A percentile compares a stretch with the other conserved stretches of the same genome.
phyloP scores from a whole-genome alignment of 129 eudicot genomes.

The Kitagawia praeruptora region DNA sequence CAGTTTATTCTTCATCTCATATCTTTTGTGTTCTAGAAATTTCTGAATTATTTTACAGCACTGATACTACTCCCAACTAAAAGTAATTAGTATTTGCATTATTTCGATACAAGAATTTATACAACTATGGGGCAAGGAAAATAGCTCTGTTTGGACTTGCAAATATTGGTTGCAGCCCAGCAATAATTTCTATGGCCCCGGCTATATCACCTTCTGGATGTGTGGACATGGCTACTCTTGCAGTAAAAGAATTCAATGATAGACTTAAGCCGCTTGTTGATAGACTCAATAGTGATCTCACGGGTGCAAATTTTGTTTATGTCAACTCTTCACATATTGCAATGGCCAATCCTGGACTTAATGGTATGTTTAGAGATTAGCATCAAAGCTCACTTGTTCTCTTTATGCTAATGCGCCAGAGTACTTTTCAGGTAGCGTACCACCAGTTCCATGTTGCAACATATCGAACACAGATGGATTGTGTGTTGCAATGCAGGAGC shows the following conservation, averaged over 20 bases:
- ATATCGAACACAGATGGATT: background rate
- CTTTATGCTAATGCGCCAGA: background rate
- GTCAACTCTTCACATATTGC: constrained; percentile 3
- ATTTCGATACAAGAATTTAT: constrained; percentile 17
- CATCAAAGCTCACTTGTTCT: background rate
- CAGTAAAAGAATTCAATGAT: constrained; percentile 21
- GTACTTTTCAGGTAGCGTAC: background rate
- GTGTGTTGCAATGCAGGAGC: background rate
- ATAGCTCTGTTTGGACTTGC: constrained; percentile 34
- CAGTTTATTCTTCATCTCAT: background rate
- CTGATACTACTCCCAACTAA: background rate
- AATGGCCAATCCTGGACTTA: background rate
- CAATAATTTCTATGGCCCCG: constrained; percentile 6
- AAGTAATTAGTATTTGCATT: background rate
- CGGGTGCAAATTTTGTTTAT: constrained; percentile 26
- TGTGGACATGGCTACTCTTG: constrained; percentile 15
- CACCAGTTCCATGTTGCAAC: background rate
- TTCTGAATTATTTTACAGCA: background rate
- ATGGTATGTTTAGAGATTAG: background rate
- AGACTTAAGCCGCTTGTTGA: constrained; percentile 33
- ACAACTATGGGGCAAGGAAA: constrained; percentile 40
- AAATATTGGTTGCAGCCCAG: constrained; percentile 36
- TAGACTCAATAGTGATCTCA: constrained; percentile 10
- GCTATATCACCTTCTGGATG: constrained; percentile 13
- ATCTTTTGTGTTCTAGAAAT: background rate